Base-by-base conservation (phyloP, 1,139 yeast genomes). In the Nakaseomyces kungkrabaensis region DNA sequence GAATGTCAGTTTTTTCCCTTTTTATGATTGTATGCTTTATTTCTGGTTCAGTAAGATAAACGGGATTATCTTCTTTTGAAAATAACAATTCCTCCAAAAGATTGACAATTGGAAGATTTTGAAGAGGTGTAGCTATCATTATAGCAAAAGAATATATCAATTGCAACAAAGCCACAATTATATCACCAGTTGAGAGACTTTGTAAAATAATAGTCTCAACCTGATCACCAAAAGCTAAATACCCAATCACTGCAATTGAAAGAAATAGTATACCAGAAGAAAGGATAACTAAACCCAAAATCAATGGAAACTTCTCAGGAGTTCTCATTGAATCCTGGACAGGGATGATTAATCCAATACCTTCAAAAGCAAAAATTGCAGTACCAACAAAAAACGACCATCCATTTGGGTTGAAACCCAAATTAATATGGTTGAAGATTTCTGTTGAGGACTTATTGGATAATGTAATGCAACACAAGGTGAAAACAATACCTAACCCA, bases 311-410 rank as follows among this genome's bases (percentile, higher is more conserved):
- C 56, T 81, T 74, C 57, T 82, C 82, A 2, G 92, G 94, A 49
- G 79, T 68, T 46, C 72, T 76, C 92, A 85, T 85, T 3, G 90
- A 78, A 49, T 84, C 78, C 61, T 85, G 88, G 32, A 85, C 83
- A 0, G 92, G 94, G 38, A 85, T 76, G 46, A 85, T 82, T 41
- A 85, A 69, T 0, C 94, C 92, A 54, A 85, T 82, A 0, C 94
- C 94, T 68, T 85, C 94, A 61, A 82, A 85, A 1, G 92, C 82
- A 52, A 86, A 84, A 22, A 85, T 87, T 0, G 90, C 90, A 2
- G 85, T 87, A 3, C 94, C 94, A 51, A 85, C 78, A 56, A 84
- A 80, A 71, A 85, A 72, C 1, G 90, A 77, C 84, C 89, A 85
- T 51, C 75, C 70, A 43, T 75, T 72, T 13, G 76, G 56, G 62